Evolutionary conservation across 805 yeast genomes (phyloP).

Genomic region (Yamadazyma endophytica): DNA sequence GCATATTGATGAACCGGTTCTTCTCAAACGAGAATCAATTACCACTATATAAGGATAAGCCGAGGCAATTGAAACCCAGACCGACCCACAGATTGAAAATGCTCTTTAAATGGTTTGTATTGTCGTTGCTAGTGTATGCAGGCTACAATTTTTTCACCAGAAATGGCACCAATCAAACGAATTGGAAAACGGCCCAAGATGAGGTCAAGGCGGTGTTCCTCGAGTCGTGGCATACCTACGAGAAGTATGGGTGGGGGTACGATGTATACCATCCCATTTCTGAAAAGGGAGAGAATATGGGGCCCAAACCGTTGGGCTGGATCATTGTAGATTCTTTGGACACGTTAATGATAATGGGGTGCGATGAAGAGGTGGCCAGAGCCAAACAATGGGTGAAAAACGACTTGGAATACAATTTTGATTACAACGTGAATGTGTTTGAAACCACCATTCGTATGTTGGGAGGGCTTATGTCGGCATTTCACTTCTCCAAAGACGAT

Average conservation of each 20-base stretch:
- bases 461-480: slow-evolving; percentile 87
- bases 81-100: slow-evolving; percentile 19
- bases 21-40: no score
- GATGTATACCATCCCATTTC: slow-evolving; percentile 74
- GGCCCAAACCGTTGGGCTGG: slow-evolving; percentile 85
- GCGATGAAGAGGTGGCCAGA: slow-evolving; percentile 53
- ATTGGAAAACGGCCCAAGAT: slow-evolving; percentile 48
- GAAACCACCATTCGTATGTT: slow-evolving; percentile 95
- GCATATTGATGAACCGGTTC: no score
- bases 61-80: slow-evolving; percentile 11
- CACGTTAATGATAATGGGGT: slow-evolving; percentile 74
- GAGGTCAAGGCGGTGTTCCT: slow-evolving; percentile 66
- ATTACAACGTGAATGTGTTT: slow-evolving; percentile 74
- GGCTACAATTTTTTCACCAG: slow-evolving; percentile 22
- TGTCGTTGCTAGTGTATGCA: slow-evolving; percentile 37
- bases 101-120: slow-evolving; percentile 41
- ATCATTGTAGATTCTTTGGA: slow-evolving; percentile 86
- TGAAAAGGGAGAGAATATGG: slow-evolving; percentile 66
- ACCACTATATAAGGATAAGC: slow-evolving; percentile 35
- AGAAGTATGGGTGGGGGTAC: slow-evolving; percentile 74
- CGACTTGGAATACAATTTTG: slow-evolving; percentile 66
- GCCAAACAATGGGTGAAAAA: slow-evolving; percentile 74
- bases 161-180: slow-evolving; percentile 1
- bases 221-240: slow-evolving; percentile 76
- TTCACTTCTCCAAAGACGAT: slow-evolving; percentile 64